A percentile compares a stretch with the other conserved stretches of the same genome.
These are phyloP conservation scores for Anastatica hierochuntica DNA, from an alignment of 345 rosid species.

Conservation along the genomic window DNA sequence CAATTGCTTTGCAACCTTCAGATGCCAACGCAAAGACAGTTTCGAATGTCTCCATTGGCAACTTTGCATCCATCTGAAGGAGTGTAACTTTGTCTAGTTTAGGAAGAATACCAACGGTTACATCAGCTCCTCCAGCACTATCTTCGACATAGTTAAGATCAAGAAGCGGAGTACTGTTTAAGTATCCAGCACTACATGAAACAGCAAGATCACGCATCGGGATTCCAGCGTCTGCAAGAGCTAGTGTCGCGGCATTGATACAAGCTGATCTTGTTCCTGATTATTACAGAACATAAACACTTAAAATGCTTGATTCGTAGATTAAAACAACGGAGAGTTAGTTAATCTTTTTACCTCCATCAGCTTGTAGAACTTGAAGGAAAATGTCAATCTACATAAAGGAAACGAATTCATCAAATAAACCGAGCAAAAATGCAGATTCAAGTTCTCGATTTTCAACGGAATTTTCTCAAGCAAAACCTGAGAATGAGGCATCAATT, in stretches of 20 bases:
- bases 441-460: too few species aligned
- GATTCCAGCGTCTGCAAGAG: slow-evolving; percentile 94
- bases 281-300: background rate
- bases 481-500: slow-evolving; percentile 91
- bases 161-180: slow-evolving; percentile 75
- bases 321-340: too few species aligned
- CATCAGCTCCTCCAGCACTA: slow-evolving; percentile 96
- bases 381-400: too few species aligned
- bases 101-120: slow-evolving; percentile 78
- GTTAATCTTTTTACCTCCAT: too few species aligned
- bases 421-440: too few species aligned
- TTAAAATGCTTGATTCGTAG: too few species aligned
- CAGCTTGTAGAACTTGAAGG: too few species aligned
- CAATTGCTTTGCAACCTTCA: slow-evolving; percentile 86
- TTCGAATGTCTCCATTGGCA: slow-evolving; percentile 66
- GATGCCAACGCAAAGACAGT: slow-evolving; percentile 75
- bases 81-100: slow-evolving; percentile 88
- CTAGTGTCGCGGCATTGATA: slow-evolving; percentile 95
- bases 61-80: slow-evolving; percentile 97
- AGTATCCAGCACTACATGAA: slow-evolving; percentile 93
- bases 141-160: slow-evolving; percentile 84
- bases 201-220: slow-evolving; percentile 92
- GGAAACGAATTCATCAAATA: too few species aligned
- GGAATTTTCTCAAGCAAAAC: too few species aligned
- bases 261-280: slow-evolving; percentile 92